Evolutionary conservation across 2,329 filamentous ascomycete genomes (phyloP), one percentile per base, ranked within the genome.

Genomic region (Cercospora canescens): DNA sequence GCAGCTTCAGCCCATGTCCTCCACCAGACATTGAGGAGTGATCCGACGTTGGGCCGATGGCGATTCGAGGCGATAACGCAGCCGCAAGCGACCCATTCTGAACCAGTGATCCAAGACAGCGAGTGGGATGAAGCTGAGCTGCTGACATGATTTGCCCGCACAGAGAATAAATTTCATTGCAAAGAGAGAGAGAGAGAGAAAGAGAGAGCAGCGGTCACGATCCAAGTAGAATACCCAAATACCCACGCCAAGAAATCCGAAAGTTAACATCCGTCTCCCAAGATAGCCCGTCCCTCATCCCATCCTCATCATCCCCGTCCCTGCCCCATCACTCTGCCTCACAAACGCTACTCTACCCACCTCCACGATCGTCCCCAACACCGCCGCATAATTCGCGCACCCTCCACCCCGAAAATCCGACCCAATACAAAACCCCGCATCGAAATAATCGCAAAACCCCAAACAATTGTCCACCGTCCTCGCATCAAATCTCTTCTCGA

Each of bases 31-130:
- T 37, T 54, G 63, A 21, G 32, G 34, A 70, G 64, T 58, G 77
- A 74, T 65, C 67, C 70, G 16, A 70, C 63, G 52, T 64, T 66
- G n/a, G 57, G 58, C 14, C 58, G 64, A 28, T 66, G 61, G 39
- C 56, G 21, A 3, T 50, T 45, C 65, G 32, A 64, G 24, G 52
- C 75, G 71, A 60, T 70, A 80, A 18, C 77, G 79, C 50, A 79
- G 30, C 35, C 79, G 3, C 54, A 56, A 9, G 59, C 64, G 8
- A 54, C 64, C 5, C 60, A 66, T 21, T 69, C 67, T 1, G 73
- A 74, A 54, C 69, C 68, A 7, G 79, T 86, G 11, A 83, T 87
- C 45, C 82, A 86, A 66, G 84, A 87, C 70, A 87, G 85, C 70
- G 85, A 87, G 58, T 83, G 80, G 78, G 83, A 85, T 64, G 80